A percentile compares a stretch with the other conserved stretches of the same genome.
Evolutionary conservation across 768 basidiomycete genomes (phyloP).

Genomic region (Russula sp.): DNA sequence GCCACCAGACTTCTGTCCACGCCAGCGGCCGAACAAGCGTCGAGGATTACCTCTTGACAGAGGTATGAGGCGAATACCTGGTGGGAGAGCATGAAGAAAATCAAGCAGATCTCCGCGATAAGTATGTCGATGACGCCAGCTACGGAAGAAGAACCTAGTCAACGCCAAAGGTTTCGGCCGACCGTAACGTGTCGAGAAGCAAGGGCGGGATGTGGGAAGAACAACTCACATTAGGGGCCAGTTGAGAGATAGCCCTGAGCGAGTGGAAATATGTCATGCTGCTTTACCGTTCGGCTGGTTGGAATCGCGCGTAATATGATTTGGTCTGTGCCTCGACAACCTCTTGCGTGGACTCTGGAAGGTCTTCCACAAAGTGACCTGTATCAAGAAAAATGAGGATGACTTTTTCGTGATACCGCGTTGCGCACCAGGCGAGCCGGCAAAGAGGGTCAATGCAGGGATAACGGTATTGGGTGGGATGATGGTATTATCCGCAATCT

Average conservation of each 20-base stretch:
- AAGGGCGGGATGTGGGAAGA: not conserved
- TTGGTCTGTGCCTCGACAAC: slow-evolving; percentile 84
- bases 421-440: slow-evolving; percentile 80
- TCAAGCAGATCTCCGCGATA: not conserved
- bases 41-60: not conserved
- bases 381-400: not conserved
- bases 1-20: not conserved
- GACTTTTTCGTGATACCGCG: not conserved
- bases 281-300: slow-evolving; percentile 42
- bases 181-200: not conserved
- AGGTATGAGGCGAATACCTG: not conserved
- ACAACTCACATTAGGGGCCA: not conserved
- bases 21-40: not conserved
- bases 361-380: slow-evolving; percentile 81
- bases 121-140: slow-evolving; percentile 7
- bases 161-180: not conserved
- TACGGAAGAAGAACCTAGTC: not conserved
- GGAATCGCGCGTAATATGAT: slow-evolving; percentile 80
- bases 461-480: slow-evolving; percentile 91
- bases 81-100: not conserved
- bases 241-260: not conserved
- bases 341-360: slow-evolving; percentile 94
- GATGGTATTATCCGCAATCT: slow-evolving; percentile 84
- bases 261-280: not conserved
- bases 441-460: slow-evolving; percentile 79